A percentile compares a stretch with the other conserved stretches of the same genome.
These are phyloP conservation scores for Magnolia kwangsiensis DNA, from an alignment of 164 flowering plant genomes.

Conservation along the genomic window DNA sequence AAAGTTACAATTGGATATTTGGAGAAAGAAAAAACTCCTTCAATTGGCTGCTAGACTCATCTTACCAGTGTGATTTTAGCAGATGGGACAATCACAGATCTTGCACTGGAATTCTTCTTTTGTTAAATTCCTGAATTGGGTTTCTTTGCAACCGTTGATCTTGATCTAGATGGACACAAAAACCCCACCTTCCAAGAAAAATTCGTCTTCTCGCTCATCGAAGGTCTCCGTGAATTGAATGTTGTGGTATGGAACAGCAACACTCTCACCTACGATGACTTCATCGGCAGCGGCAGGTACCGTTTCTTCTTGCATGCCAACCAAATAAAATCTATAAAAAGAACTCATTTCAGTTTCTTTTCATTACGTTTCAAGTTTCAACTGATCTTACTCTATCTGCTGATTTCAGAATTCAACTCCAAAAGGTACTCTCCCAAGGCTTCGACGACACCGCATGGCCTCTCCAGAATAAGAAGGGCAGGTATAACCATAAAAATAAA, in stretches of 20 bases:
- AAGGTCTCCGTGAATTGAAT: conserved; percentile 69
- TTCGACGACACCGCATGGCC: conserved; percentile 77
- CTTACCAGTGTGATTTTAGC: too few relatives aligned
- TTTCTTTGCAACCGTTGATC: background rate
- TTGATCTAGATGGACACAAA: conserved; percentile 67
- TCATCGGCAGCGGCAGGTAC: conserved; percentile 89
- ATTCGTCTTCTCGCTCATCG: conserved; percentile 59
- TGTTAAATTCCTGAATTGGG: background rate
- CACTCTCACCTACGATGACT: conserved; percentile 63
- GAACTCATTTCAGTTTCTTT: background rate
- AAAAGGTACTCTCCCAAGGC: conserved; percentile 71
- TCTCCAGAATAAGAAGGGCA: conserved; percentile 62
- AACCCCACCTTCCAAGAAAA: conserved; percentile 87
- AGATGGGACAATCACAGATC: background rate
- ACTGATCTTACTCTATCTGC: background rate
- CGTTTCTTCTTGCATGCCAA: background rate
- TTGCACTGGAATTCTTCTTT: too few relatives aligned
- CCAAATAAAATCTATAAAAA: background rate
- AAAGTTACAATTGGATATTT: too few relatives aligned
- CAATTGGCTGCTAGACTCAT: too few relatives aligned
- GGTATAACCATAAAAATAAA: conserved; percentile 27
- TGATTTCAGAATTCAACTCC: conserved; percentile 60
- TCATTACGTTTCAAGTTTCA: background rate
- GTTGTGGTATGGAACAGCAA: conserved; percentile 85
- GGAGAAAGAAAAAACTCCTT: too few relatives aligned